Conservation (phyloP, 495 filamentous ascomycete genomes). For the Penicillium cosmopolitanum region DNA sequence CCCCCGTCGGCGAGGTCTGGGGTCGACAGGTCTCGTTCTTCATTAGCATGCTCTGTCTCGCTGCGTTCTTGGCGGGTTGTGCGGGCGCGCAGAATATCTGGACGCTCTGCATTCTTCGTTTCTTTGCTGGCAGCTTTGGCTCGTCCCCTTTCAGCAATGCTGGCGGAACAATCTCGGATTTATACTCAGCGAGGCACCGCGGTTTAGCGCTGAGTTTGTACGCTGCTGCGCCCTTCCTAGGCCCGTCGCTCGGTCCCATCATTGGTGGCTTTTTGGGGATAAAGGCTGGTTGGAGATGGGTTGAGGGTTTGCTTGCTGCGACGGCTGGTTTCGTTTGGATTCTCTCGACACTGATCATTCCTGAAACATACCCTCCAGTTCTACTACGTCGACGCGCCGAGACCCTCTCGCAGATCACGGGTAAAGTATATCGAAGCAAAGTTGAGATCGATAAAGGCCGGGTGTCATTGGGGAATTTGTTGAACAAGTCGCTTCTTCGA, state of each 20-base stretch:
- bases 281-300: conserved; percentile 59
- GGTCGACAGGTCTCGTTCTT: conserved; percentile 66
- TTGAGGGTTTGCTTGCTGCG: conserved; percentile 47
- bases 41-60: conserved; percentile 53
- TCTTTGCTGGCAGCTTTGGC: conserved; percentile 69
- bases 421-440: conserved; percentile 44
- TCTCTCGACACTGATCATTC: conserved; percentile 52
- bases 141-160: conserved; percentile 64
- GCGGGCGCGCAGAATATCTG: conserved; percentile 59
- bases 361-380: conserved; percentile 67
- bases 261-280: conserved; percentile 55
- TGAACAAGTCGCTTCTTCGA: conserved; percentile 28
- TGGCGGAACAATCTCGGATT: conserved; percentile 64
- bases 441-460: conserved; percentile 24
- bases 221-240: conserved; percentile 57
- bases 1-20: conserved; percentile 60
- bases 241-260: conserved; percentile 49
- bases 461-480: not conserved
- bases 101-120: conserved; percentile 64
- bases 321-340: conserved; percentile 46
- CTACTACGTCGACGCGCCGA: conserved; percentile 35
- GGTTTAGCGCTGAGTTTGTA: conserved; percentile 60
- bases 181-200: conserved; percentile 58
- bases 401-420: conserved; percentile 43
- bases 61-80: conserved; percentile 62